These are phyloP conservation scores for Knoxia roxburghii DNA, from an alignment of 257 asterid genomes.

Conservation along the genomic window DNA sequence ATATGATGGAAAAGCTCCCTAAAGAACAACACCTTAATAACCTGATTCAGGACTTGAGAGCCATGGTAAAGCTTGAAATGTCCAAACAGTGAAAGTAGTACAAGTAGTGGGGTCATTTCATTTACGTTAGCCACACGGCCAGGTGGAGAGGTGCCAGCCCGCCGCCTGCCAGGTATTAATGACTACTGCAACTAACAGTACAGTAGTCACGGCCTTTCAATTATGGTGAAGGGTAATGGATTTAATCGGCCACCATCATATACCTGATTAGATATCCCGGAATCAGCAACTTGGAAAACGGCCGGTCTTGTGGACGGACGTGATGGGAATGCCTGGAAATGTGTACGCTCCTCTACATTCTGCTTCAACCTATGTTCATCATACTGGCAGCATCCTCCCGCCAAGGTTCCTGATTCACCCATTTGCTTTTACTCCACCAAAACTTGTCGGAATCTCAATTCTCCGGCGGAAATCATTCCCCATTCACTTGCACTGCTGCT, in stretches of 20 bases:
- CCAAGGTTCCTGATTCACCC: background rate
- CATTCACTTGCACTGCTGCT: conserved; percentile 10
- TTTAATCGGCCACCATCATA: background rate
- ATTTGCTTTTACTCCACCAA: background rate
- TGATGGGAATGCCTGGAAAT: background rate
- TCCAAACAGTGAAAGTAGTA: too few relatives aligned
- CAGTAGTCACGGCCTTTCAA: too few relatives aligned
- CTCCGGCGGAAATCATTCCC: background rate
- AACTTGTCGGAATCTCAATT: background rate
- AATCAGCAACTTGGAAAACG: background rate
- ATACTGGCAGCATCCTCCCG: background rate
- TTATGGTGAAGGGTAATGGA: background rate
- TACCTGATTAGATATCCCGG: background rate
- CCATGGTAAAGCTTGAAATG: too few relatives aligned
- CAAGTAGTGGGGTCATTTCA: too few relatives aligned
- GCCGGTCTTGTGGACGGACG: background rate
- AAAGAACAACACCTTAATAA: too few relatives aligned
- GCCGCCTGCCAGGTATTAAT: conserved; percentile 6
- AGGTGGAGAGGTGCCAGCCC: too few relatives aligned
- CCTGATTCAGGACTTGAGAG: too few relatives aligned
- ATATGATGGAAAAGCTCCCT: too few relatives aligned
- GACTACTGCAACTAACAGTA: background rate
- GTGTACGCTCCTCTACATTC: background rate
- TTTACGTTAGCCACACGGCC: too few relatives aligned
- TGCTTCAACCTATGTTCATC: background rate